These are phyloP conservation scores for Bryoerythrophyllum caledonicum DNA, from an alignment of 225 moss, liverwort and hornwort genomes.

Conservation along the genomic window DNA sequence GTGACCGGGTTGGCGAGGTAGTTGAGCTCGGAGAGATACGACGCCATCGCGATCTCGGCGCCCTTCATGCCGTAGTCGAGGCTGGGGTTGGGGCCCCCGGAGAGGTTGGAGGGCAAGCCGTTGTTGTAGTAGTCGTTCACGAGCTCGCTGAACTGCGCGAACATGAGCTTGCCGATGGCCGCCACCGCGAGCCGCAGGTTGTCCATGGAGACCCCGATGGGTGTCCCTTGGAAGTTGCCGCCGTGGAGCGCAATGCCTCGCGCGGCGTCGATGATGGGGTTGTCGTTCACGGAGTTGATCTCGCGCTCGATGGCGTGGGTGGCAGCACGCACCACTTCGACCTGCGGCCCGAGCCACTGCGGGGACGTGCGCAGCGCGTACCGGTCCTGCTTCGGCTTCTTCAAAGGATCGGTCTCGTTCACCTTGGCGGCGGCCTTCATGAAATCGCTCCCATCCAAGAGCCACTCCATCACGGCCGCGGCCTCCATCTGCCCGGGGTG, in stretches of 20 bases:
- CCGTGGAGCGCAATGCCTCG: slow-evolving; percentile 29
- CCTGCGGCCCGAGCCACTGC: background rate
- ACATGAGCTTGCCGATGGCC: slow-evolving; percentile 48
- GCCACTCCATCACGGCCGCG: slow-evolving; percentile 36
- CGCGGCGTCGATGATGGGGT: slow-evolving; percentile 54
- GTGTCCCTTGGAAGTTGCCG: slow-evolving; percentile 37
- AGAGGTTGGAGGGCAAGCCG: slow-evolving; percentile 28
- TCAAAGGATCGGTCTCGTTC: slow-evolving; percentile 10
- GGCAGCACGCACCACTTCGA: slow-evolving; percentile 24
- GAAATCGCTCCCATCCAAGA: slow-evolving; percentile 45
- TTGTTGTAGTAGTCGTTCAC: slow-evolving; percentile 58
- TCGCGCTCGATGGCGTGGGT: slow-evolving; percentile 43
- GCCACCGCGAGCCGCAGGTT: slow-evolving; percentile 40
- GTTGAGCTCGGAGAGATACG: slow-evolving; percentile 49
- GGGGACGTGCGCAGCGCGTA: slow-evolving; percentile 14
- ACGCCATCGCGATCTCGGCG: slow-evolving; percentile 47
- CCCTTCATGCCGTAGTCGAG: slow-evolving; percentile 69
- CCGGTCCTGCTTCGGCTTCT: slow-evolving; percentile 14
- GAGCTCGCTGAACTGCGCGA: slow-evolving; percentile 48
- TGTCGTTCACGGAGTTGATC: slow-evolving; percentile 66
- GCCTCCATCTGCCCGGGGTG: slow-evolving; percentile 46
- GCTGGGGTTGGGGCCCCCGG: slow-evolving; percentile 58
- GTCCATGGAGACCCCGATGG: slow-evolving; percentile 54
- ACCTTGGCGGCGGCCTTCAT: slow-evolving; percentile 32
- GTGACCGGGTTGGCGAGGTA: slow-evolving; percentile 62